phyloP scores from a whole-genome alignment of 2,329 filamentous ascomycete species.

The Exophiala alcalophila region DNA sequence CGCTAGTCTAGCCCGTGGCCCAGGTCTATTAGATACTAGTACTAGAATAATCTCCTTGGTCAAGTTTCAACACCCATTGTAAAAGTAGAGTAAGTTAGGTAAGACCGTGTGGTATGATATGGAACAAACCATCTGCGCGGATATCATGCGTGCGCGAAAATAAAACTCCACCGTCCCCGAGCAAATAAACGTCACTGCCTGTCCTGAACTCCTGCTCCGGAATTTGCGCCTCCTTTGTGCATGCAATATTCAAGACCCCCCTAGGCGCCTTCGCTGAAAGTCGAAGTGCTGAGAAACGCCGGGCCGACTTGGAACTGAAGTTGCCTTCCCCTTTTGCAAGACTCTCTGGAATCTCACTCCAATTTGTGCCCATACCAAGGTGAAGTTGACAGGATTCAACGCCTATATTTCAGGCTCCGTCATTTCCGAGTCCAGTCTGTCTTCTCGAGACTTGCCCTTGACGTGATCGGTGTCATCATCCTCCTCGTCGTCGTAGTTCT shows the following conservation, averaged over 20 bases:
- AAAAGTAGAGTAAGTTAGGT: too few species aligned
- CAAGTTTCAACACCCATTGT: too few species aligned
- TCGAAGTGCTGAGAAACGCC: constrained; percentile 1
- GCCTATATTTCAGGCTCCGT: constrained; percentile 15
- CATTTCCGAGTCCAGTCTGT: constrained; percentile 30
- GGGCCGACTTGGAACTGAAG: constrained; percentile 1
- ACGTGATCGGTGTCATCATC: constrained; percentile 18
- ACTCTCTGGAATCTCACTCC: background rate
- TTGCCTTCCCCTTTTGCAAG: background rate
- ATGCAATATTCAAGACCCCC: too few species aligned
- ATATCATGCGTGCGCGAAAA: too few species aligned
- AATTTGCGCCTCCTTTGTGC: constrained; percentile 10
- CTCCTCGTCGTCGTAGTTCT: constrained; percentile 34
- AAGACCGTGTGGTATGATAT: too few species aligned
- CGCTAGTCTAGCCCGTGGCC: too few species aligned
- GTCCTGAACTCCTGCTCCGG: too few species aligned
- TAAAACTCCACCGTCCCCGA: too few species aligned
- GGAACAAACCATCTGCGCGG: too few species aligned
- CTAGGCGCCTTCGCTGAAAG: constrained; percentile 23
- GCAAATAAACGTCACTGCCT: too few species aligned
- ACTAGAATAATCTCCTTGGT: too few species aligned
- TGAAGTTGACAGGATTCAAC: background rate
- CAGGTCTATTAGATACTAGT: too few species aligned
- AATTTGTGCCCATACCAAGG: background rate
- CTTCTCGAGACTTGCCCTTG: constrained; percentile 24